Conservation (phyloP, 106 monocot genomes). For the Dioscorea alata region DNA sequence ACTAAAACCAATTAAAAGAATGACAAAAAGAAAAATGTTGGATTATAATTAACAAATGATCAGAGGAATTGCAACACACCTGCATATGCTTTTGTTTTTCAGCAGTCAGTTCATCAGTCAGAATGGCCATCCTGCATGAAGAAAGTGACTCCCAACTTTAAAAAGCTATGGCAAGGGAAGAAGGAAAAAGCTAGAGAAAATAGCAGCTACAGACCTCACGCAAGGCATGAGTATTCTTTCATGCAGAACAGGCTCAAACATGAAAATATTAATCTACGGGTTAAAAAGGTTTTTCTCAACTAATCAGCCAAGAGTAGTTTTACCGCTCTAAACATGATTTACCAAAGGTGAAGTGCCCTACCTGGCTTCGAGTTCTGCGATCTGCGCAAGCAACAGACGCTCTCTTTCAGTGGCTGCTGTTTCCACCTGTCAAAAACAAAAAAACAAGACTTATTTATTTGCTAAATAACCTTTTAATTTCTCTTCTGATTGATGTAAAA, state of each 20-base stretch:
- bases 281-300: not conserved
- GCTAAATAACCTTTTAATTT: too few relatives aligned
- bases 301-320: not conserved
- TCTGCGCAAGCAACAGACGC: slow-evolving; percentile 58
- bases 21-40: too few relatives aligned
- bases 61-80: slow-evolving; percentile 17
- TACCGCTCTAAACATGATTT: not conserved
- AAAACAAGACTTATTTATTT: not conserved
- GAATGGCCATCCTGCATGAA: slow-evolving; percentile 42
- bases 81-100: slow-evolving; percentile 50
- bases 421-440: slow-evolving; percentile 23
- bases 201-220: not conserved
- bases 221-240: not conserved
- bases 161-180: not conserved
- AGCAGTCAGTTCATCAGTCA: slow-evolving; percentile 64
- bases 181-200: not conserved
- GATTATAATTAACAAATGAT: too few relatives aligned
- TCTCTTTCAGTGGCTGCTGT: slow-evolving; percentile 58
- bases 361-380: slow-evolving; percentile 78
- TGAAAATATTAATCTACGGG: not conserved
- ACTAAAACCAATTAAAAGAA: too few relatives aligned
- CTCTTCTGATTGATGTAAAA: too few relatives aligned
- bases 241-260: too few relatives aligned
- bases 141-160: not conserved
- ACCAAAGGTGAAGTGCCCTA: slow-evolving; percentile 12